These are phyloP conservation scores for Rhodamnia rubescens DNA, from an alignment of 345 rosid genomes.

Conservation along the genomic window DNA sequence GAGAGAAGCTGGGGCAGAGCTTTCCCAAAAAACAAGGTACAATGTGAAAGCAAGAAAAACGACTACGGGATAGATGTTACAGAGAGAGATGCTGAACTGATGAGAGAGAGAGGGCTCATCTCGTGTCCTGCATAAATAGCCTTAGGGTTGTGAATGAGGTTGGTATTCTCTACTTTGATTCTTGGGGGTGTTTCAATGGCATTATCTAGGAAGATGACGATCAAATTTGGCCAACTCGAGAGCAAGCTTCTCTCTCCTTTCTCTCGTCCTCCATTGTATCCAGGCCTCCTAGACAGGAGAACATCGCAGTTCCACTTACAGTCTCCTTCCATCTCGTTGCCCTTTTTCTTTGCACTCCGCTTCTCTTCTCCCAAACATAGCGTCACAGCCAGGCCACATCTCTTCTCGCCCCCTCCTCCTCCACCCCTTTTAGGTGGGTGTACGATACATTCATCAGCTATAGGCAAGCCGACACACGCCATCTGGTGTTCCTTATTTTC, in stretches of 20 bases:
- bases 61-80: too few relatives aligned
- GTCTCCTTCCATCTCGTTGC: neutral
- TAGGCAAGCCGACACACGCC: neutral
- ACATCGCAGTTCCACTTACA: neutral
- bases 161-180: neutral
- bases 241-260: neutral
- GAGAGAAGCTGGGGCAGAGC: too few relatives aligned
- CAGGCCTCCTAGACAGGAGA: neutral
- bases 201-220: neutral
- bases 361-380: neutral
- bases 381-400: neutral
- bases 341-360: neutral
- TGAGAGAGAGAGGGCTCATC: too few relatives aligned
- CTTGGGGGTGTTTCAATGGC: neutral
- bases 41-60: too few relatives aligned
- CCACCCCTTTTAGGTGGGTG: neutral
- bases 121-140: too few relatives aligned
- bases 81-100: too few relatives aligned
- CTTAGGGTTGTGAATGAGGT: too few relatives aligned
- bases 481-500: neutral
- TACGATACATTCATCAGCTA: neutral
- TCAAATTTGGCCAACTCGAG: neutral
- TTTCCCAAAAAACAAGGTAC: too few relatives aligned
- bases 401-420: neutral
- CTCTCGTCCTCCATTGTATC: neutral